phyloP scores from a whole-genome alignment of 2,329 filamentous ascomycete species.

The Cladosporium sp. region DNA sequence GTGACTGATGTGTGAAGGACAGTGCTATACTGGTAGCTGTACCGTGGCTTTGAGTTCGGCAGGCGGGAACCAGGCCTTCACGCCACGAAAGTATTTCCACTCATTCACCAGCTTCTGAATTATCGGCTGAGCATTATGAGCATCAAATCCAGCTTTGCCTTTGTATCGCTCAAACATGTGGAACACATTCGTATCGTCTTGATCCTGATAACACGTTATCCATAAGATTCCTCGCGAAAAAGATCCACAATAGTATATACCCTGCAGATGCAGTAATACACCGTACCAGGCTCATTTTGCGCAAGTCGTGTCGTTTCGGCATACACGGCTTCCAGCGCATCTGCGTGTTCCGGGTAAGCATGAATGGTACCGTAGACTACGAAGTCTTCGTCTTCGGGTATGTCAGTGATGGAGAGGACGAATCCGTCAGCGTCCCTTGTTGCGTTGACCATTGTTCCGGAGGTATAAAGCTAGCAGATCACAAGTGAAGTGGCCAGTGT shows the following conservation, averaged over 20 bases:
- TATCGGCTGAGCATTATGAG: conserved; percentile 28
- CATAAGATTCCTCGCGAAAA: background rate
- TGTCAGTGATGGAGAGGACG: background rate
- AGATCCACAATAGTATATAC: conserved; percentile 2
- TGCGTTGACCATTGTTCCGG: background rate
- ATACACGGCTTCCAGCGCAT: conserved; percentile 32
- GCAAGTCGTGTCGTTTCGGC: conserved; percentile 27
- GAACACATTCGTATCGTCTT: conserved; percentile 29
- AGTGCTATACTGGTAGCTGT: background rate
- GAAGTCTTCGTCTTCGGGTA: conserved; percentile 1
- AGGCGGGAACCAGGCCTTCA: conserved; percentile 3
- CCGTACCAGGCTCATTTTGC: conserved; percentile 25
- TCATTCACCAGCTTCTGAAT: conserved; percentile 23
- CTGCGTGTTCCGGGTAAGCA: conserved; percentile 29
- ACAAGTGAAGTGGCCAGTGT: too few species aligned
- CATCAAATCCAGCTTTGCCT: conserved; percentile 27
- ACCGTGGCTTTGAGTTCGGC: background rate
- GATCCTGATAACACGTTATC: conserved; percentile 11
- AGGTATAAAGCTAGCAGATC: too few species aligned
- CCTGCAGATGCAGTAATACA: conserved; percentile 30
- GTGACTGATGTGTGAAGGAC: too few species aligned
- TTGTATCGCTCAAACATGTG: conserved; percentile 34
- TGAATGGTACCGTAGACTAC: conserved; percentile 19
- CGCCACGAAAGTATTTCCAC: background rate
- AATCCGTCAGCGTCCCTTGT: background rate